phyloP scores from a whole-genome alignment of 1,284 basidiomycete species.

The Chiua sp. region DNA sequence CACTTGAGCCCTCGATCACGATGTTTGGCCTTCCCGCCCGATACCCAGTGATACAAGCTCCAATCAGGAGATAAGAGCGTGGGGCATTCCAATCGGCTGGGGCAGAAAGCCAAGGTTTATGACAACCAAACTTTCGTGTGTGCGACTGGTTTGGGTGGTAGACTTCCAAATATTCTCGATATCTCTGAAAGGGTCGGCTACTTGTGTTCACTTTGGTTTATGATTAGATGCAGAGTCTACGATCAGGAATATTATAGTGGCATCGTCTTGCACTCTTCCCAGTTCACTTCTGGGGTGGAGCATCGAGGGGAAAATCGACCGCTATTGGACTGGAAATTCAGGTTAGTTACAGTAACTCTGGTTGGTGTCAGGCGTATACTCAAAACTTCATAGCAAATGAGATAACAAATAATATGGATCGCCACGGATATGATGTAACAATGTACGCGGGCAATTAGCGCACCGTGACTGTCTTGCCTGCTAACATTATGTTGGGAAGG shows the following conservation, averaged over 20 bases:
- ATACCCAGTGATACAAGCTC: slow-evolving; percentile 40
- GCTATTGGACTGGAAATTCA: slow-evolving; percentile 32
- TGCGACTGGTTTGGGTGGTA: slow-evolving; percentile 45
- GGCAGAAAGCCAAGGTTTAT: slow-evolving; percentile 29
- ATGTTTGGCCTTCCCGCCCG: slow-evolving; percentile 56
- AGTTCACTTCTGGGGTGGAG: slow-evolving; percentile 36
- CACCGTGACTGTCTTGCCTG: no score
- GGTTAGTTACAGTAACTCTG: slow-evolving; percentile 22
- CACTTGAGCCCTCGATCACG: slow-evolving; percentile 55
- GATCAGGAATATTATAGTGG: slow-evolving; percentile 27
- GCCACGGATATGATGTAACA: slow-evolving; percentile 24
- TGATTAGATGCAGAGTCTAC: not conserved
- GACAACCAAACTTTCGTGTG: slow-evolving; percentile 40
- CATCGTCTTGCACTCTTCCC: slow-evolving; percentile 42
- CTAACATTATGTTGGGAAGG: slow-evolving; percentile 13
- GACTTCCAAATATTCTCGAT: slow-evolving; percentile 39
- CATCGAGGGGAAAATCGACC: slow-evolving; percentile 32
- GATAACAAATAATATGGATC: slow-evolving; percentile 30
- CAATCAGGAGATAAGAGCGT: slow-evolving; percentile 33
- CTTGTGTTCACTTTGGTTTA: not conserved
- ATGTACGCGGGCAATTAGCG: slow-evolving; percentile 17
- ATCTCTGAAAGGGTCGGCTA: slow-evolving; percentile 26
- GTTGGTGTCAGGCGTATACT: not conserved
- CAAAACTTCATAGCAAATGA: slow-evolving; percentile 28
- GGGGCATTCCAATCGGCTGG: slow-evolving; percentile 39